phyloP scores from a whole-genome alignment of 1,139 yeast species.

The Lodderomyces orthopsilosis region DNA sequence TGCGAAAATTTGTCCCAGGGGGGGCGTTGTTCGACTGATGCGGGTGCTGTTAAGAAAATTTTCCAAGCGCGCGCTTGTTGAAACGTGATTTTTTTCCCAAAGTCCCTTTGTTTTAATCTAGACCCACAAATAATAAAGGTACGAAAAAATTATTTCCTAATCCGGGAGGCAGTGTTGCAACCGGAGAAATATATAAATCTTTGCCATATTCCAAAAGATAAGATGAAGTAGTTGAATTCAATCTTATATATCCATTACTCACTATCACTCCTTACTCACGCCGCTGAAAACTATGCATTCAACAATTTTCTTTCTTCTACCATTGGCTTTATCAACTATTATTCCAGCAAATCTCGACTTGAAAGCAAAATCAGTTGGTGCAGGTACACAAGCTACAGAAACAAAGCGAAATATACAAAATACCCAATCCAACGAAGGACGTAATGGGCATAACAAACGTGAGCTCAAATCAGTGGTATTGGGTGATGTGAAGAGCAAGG shows the following conservation, averaged over 20 bases:
- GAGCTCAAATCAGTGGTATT: not conserved
- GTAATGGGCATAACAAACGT: not conserved
- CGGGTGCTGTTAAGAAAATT: too few relatives aligned
- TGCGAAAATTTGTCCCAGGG: not conserved
- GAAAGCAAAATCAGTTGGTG: slow-evolving; percentile 15
- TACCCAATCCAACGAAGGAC: slow-evolving; percentile 11
- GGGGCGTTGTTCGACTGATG: not conserved
- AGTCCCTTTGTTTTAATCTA: not conserved
- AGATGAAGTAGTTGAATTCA: not conserved
- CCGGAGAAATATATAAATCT: not conserved
- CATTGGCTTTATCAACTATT: slow-evolving; percentile 18
- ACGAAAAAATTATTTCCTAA: slow-evolving; percentile 1
- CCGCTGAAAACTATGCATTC: not conserved
- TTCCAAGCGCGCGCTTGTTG: not conserved
- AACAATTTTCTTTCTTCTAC: not conserved
- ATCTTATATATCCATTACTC: not conserved
- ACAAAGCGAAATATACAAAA: not conserved
- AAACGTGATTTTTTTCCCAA: not conserved
- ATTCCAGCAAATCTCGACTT: slow-evolving; percentile 25
- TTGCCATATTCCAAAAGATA: not conserved
- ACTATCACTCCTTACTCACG: not conserved
- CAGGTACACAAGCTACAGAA: slow-evolving; percentile 14
- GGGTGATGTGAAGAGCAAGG: not conserved
- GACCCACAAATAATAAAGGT: not conserved
- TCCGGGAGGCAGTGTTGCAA: slow-evolving; percentile 1